These are phyloP conservation scores for Cinnamomum chago DNA, from an alignment of 164 flowering plant genomes.

Conservation along the genomic window DNA sequence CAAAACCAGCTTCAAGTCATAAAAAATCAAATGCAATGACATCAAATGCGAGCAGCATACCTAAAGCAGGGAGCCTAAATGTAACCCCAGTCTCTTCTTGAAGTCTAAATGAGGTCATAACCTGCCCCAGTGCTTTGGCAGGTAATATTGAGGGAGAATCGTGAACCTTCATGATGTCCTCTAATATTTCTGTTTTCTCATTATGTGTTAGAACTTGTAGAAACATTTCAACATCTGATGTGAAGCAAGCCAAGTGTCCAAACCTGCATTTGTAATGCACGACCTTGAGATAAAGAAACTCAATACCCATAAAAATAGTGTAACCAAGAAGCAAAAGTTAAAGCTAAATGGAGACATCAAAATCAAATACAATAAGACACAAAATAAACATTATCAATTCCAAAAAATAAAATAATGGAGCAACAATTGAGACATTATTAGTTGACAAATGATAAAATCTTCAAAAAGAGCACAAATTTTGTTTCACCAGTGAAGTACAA, in stretches of 20 bases:
- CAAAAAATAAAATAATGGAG: too few species aligned
- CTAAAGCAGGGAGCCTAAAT: constrained; percentile 39
- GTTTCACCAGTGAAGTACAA: too few species aligned
- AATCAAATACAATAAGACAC: too few species aligned
- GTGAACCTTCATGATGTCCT: constrained; percentile 30
- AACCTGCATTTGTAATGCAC: constrained; percentile 47
- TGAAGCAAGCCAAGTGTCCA: constrained; percentile 74
- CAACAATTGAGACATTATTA: too few species aligned
- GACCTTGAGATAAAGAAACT: constrained; percentile 1
- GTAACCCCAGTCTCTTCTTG: constrained; percentile 47
- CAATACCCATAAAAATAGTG: too few species aligned
- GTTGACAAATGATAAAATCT: too few species aligned
- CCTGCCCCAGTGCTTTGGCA: constrained; percentile 49
- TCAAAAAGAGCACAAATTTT: too few species aligned
- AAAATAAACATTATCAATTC: too few species aligned
- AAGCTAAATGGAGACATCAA: too few species aligned
- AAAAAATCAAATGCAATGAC: neutral
- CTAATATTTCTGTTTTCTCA: constrained; percentile 43
- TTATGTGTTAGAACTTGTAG: constrained; percentile 43
- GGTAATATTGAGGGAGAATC: constrained; percentile 29
- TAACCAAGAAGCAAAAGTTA: too few species aligned
- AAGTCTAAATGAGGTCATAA: constrained; percentile 51
- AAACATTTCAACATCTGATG: constrained; percentile 67
- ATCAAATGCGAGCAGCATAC: constrained; percentile 26
- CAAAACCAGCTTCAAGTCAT: neutral